These are phyloP conservation scores for Amanita subjunquillea DNA, from an alignment of 768 basidiomycete species.

Conservation along the genomic window DNA sequence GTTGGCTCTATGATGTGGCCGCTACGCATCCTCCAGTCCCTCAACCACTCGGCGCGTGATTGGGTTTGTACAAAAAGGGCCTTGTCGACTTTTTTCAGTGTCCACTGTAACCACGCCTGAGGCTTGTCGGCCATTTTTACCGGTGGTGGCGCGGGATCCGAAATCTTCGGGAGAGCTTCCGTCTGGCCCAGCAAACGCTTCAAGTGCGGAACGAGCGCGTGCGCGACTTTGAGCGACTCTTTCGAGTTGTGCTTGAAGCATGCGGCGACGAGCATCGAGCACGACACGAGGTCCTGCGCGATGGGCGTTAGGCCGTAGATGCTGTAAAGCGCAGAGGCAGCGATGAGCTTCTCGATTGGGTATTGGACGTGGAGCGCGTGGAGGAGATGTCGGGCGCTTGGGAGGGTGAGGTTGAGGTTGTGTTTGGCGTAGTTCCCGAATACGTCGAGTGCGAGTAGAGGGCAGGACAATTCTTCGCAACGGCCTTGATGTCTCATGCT, in stretches of 20 bases:
- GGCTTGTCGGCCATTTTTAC: slow-evolving; percentile 11
- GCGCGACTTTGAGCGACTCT: slow-evolving; percentile 29
- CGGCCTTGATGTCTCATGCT: slow-evolving; percentile 31
- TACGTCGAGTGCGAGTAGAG: slow-evolving; percentile 45
- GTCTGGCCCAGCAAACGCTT: slow-evolving; percentile 15
- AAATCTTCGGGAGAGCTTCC: slow-evolving; percentile 2
- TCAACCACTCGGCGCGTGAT: slow-evolving; percentile 23
- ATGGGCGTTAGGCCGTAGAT: slow-evolving; percentile 44
- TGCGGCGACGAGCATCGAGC: slow-evolving; percentile 45
- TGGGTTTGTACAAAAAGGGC: slow-evolving; percentile 11
- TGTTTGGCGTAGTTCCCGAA: slow-evolving; percentile 57
- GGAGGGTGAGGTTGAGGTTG: slow-evolving; percentile 38
- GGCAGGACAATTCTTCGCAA: slow-evolving; percentile 46
- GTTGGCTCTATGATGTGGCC: slow-evolving; percentile 13
- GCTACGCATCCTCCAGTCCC: slow-evolving; percentile 16
- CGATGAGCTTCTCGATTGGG: slow-evolving; percentile 36
- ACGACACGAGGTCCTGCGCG: slow-evolving; percentile 44
- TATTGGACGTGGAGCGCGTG: slow-evolving; percentile 40
- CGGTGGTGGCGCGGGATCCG: background rate
- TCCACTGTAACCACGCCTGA: slow-evolving; percentile 18
- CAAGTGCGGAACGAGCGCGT: slow-evolving; percentile 31
- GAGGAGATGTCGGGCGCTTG: slow-evolving; percentile 45
- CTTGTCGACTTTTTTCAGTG: slow-evolving; percentile 19
- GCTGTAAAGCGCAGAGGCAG: slow-evolving; percentile 42
- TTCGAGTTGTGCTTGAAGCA: slow-evolving; percentile 36